Conservation (phyloP, 352 stramenopile species). For the Phytophthora palmivora region DNA sequence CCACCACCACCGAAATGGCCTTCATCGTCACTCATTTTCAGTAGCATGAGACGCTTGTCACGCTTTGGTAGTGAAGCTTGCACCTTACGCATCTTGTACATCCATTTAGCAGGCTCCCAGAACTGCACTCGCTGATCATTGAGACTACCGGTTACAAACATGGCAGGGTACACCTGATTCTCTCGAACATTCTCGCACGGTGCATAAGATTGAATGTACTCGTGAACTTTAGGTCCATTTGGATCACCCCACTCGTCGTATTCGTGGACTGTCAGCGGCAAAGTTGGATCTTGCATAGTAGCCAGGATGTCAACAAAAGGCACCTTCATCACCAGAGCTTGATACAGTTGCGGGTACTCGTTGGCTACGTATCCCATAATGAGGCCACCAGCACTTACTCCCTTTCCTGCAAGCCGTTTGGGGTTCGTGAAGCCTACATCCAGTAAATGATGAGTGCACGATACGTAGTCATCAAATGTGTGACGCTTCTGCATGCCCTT, state of each 20-base stretch:
- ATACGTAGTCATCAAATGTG: slow-evolving; percentile 87
- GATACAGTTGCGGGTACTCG: slow-evolving; percentile 72
- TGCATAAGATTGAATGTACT: slow-evolving; percentile 87
- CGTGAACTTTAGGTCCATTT: slow-evolving; percentile 35
- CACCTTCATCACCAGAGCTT: slow-evolving; percentile 86
- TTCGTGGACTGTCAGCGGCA: slow-evolving; percentile 92
- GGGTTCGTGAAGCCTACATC: slow-evolving; percentile 70
- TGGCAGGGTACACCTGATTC: slow-evolving; percentile 65
- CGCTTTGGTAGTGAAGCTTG: slow-evolving; percentile 41
- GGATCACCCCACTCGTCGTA: slow-evolving; percentile 94
- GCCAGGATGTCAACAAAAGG: slow-evolving; percentile 91
- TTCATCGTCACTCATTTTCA: slow-evolving; percentile 84
- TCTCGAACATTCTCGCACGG: slow-evolving; percentile 75
- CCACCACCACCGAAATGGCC: slow-evolving; percentile 85
- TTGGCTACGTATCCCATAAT: slow-evolving; percentile 91
- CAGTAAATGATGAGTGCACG: slow-evolving; percentile 71
- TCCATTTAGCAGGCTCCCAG: slow-evolving; percentile 89
- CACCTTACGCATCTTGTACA: slow-evolving; percentile 73
- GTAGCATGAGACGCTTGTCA: slow-evolving; percentile 48
- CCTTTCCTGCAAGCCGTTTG: slow-evolving; percentile 71
- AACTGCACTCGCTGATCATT: slow-evolving; percentile 88
- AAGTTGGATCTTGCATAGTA: slow-evolving; percentile 86
- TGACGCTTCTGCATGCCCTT: slow-evolving; percentile 84
- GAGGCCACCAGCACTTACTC: slow-evolving; percentile 86
- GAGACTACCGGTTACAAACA: slow-evolving; percentile 86